These are phyloP conservation scores for Spergularia marina DNA, from an alignment of 148 eudicot genomes.

Conservation along the genomic window DNA sequence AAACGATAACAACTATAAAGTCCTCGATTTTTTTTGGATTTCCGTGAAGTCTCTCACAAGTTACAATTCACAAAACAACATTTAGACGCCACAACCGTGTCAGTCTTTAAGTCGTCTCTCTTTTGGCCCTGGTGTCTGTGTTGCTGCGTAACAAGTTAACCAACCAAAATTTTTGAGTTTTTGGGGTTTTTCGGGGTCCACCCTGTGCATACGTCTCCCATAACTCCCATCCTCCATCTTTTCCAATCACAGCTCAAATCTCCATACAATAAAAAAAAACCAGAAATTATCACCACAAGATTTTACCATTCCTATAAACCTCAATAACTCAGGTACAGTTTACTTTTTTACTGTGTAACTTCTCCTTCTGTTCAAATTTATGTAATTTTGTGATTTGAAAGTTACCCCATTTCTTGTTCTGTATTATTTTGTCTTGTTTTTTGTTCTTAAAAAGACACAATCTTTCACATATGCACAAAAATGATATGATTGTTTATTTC, in stretches of 20 bases:
- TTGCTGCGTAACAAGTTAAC: conserved; percentile 8
- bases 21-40: too few species aligned
- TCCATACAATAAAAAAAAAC: background rate
- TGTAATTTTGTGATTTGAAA: background rate
- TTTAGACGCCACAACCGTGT: background rate
- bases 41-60: too few species aligned
- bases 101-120: background rate
- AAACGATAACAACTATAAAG: too few species aligned
- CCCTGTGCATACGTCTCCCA: too few species aligned
- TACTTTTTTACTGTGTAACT: background rate
- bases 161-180: background rate
- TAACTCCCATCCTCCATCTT: too few species aligned
- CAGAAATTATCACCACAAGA: background rate
- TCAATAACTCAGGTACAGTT: background rate
- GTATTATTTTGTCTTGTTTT: background rate
- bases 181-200: too few species aligned
- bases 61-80: background rate
- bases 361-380: background rate
- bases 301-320: background rate
- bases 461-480: background rate
- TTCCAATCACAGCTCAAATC: background rate
- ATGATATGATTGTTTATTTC: background rate
- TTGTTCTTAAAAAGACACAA: background rate
- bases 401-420: background rate
- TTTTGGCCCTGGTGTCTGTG: background rate